Evolutionary conservation across 2,329 filamentous ascomycete genomes (phyloP).

Genomic region (Coniochaeta sp.): DNA sequence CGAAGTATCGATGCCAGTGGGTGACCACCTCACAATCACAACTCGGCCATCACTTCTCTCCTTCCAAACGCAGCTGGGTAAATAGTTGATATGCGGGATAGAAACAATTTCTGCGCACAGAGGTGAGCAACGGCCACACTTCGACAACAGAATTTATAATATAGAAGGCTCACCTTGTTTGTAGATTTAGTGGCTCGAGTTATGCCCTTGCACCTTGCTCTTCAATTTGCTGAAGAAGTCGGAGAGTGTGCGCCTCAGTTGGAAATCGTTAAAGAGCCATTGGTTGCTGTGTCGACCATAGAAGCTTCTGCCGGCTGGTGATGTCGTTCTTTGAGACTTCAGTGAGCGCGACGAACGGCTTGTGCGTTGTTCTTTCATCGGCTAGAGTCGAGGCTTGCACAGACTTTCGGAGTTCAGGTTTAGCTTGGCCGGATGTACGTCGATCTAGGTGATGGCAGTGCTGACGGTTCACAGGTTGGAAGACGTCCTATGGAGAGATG

Average conservation of each 20-base stretch:
- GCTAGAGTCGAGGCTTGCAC: not conserved
- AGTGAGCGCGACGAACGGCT: not conserved
- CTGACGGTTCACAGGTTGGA: not conserved
- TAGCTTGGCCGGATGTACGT: not conserved
- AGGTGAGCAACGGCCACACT: not conserved
- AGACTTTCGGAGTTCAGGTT: not conserved
- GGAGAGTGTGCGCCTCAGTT: not conserved
- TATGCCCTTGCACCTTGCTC: not conserved
- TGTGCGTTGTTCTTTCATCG: not conserved
- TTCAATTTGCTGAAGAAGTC: not conserved
- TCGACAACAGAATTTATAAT: not conserved
- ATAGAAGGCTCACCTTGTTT: not conserved
- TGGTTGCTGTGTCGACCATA: constrained; percentile 1
- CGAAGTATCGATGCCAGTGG: too few relatives aligned
- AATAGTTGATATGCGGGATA: not conserved
- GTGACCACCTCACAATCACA: too few relatives aligned
- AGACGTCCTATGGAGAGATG: not conserved
- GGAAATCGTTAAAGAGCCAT: constrained; percentile 2
- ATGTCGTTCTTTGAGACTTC: not conserved
- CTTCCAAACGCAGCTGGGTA: too few relatives aligned
- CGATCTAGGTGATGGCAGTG: not conserved
- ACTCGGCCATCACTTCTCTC: too few relatives aligned
- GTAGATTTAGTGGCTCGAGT: not conserved
- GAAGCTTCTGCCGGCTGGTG: not conserved
- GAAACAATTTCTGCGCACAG: not conserved